Evolutionary conservation across 495 filamentous ascomycete genomes (phyloP).

Genomic region (Penicillium odoratum): DNA sequence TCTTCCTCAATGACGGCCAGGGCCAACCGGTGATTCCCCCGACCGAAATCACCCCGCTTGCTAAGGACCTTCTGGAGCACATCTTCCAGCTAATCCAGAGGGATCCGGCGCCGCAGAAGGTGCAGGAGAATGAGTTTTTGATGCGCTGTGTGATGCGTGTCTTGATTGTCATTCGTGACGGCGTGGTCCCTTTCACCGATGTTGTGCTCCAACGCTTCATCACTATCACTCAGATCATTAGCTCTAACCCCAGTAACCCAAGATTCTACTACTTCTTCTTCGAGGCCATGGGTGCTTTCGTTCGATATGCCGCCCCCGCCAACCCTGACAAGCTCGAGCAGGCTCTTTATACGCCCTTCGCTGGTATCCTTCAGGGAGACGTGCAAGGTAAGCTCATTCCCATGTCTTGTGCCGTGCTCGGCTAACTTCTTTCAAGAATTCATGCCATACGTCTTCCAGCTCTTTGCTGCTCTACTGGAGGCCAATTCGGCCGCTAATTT

Average conservation of each 20-base stretch:
- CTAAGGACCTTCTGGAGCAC: conserved; percentile 84
- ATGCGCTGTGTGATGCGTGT: conserved; percentile 99
- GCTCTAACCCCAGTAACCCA: conserved; percentile 93
- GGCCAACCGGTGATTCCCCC: conserved; percentile 74
- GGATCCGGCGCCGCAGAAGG: conserved; percentile 78
- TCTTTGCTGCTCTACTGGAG: conserved; percentile 87
- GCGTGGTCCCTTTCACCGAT: conserved; percentile 67
- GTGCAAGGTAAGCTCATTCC: conserved; percentile 61
- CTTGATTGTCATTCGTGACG: conserved; percentile 85
- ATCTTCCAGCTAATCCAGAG: conserved; percentile 89
- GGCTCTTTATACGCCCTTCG: conserved; percentile 75
- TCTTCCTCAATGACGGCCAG: conserved; percentile 73
- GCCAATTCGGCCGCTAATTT: conserved; percentile 71
- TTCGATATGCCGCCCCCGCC: conserved; percentile 68
- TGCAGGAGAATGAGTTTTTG: conserved; percentile 98
- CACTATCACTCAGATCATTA: conserved; percentile 83
- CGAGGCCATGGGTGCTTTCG: conserved; percentile 92
- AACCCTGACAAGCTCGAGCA: conserved; percentile 73
- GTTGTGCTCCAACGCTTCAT: conserved; percentile 74
- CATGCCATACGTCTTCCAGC: conserved; percentile 93
- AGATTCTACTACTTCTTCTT: conserved; percentile 99
- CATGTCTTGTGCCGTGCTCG: conserved; percentile 12
- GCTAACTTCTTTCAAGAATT: conserved; percentile 63
- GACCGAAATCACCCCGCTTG: conserved; percentile 69
- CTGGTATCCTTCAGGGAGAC: conserved; percentile 70